Evolutionary conservation across 768 basidiomycete genomes (phyloP), one percentile per base, ranked within the genome.

Genomic region (Hygrocybe coccinea): DNA sequence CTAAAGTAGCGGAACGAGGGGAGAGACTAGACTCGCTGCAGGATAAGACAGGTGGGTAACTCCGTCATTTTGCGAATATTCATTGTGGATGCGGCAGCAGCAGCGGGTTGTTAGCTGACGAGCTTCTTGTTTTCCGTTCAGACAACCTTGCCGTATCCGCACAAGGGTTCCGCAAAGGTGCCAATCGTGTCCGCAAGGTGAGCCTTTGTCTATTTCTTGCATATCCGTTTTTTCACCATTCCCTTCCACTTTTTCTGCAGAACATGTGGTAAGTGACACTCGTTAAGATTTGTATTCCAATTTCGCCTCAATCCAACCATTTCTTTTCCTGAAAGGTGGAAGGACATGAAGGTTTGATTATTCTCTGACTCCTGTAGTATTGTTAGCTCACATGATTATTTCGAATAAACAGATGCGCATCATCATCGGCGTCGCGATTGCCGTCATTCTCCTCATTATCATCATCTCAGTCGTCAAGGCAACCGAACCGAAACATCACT

Each of bases 81-180:
- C n/a, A n/a, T n/a, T n/a, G n/a, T n/a, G n/a, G 29, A 8, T 29
- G 29, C 29, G 29, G 29, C 29, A 3, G 29, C 29, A 8, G 29
- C 29, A 3, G 29, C 8, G 29, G 29, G 29, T 29, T 29, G 29
- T 29, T 29, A 29, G 4, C 8, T 29, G 29, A n/a, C n/a, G 49
- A 46, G 6, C 15, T 36, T 50, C 7, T 37, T 43, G 21, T 38
- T 9, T 9, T 39, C 39, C 19, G 15, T 52, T 55, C 50, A 97
- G 97, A 99, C 74, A 97, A 88, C 68, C 83, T 99, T 54, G 95
- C 97, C 29, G 91, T 95, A 39, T 97, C 94, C 22, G 97, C 97
- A n/a, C 95, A 99, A 76, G 93, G 94, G 24, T 99, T 99, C 84
- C 86, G 94, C 59, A 82, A 93, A 60, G 95, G 97, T 61, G 97